Percentiles rank a stretch among this genome's conserved stretches.
Evolutionary conservation across 345 rosid genomes (phyloP).

Genomic region (Stellera chamaejasme): DNA sequence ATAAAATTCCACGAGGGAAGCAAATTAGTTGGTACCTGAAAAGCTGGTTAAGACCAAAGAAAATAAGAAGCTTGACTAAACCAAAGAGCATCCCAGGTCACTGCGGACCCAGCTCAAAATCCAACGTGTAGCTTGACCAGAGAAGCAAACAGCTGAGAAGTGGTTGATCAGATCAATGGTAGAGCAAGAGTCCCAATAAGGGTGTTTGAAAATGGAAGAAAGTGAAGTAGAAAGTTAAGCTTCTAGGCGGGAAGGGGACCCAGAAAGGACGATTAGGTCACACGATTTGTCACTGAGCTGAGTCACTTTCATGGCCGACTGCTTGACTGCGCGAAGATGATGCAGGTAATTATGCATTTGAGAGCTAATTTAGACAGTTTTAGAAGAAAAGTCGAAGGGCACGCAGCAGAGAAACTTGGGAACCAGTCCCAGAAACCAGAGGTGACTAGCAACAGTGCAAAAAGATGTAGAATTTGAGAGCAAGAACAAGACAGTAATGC

Average conservation of each 20-base stretch:
- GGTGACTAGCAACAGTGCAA: neutral
- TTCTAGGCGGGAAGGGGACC: slow-evolving; percentile 28
- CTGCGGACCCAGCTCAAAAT: slow-evolving; percentile 21
- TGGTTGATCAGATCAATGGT: slow-evolving; percentile 5
- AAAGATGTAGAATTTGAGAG: neutral
- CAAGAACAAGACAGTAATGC: neutral
- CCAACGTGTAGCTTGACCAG: slow-evolving; percentile 28
- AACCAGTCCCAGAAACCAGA: neutral
- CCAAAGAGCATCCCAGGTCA: slow-evolving; percentile 3
- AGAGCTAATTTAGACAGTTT: neutral
- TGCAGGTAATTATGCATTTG: neutral
- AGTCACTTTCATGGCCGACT: slow-evolving; percentile 19
- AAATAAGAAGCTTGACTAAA: slow-evolving; percentile 18
- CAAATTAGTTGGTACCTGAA: slow-evolving; percentile 31
- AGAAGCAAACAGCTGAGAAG: slow-evolving; percentile 19
- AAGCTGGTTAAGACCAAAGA: slow-evolving; percentile 13
- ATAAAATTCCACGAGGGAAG: slow-evolving; percentile 9
- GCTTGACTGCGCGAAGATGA: slow-evolving; percentile 2
- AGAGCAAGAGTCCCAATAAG: neutral
- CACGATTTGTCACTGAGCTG: slow-evolving; percentile 2
- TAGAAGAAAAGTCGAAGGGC: neutral
- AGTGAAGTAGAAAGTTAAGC: slow-evolving; percentile 13
- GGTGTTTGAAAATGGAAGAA: neutral
- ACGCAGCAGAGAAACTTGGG: neutral
- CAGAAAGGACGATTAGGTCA: slow-evolving; percentile 15